Conservation (phyloP, 345 rosid genomes). For the Eucalyptus sp. region DNA sequence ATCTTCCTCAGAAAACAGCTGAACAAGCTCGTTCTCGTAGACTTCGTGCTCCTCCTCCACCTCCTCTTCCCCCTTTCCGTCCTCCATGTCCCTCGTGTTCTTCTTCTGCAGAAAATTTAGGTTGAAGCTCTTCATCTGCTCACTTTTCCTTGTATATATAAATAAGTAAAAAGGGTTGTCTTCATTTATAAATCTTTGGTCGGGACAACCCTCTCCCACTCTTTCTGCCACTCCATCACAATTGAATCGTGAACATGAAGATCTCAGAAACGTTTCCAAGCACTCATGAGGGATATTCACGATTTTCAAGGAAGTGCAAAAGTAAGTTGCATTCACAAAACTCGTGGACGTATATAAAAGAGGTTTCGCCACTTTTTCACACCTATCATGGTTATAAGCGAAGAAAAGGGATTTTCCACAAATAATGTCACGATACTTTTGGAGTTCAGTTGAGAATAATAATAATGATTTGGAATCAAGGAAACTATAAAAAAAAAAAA, state of each 20-base stretch:
- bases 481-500: not conserved
- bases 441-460: not conserved
- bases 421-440: not conserved
- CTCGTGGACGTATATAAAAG: not conserved
- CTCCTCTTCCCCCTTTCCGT: constrained; percentile 6
- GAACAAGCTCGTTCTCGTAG: constrained; percentile 75
- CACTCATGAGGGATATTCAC: not conserved
- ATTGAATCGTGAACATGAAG: not conserved
- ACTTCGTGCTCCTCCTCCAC: constrained; percentile 25
- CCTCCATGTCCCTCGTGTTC: constrained; percentile 47
- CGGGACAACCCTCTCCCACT: not conserved
- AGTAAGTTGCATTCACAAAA: not conserved
- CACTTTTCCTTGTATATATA: not conserved
- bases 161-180: not conserved
- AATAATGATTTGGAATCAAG: not conserved
- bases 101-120: not conserved
- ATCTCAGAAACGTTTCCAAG: not conserved
- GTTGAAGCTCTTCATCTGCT: not conserved
- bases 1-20: constrained; percentile 87
- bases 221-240: not conserved
- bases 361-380: too few relatives aligned
- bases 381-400: not conserved
- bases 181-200: not conserved
- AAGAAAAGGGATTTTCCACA: not conserved
- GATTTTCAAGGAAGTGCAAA: not conserved